phyloP scores from a whole-genome alignment of 805 yeast species.

The Ogataea ramenticola region DNA sequence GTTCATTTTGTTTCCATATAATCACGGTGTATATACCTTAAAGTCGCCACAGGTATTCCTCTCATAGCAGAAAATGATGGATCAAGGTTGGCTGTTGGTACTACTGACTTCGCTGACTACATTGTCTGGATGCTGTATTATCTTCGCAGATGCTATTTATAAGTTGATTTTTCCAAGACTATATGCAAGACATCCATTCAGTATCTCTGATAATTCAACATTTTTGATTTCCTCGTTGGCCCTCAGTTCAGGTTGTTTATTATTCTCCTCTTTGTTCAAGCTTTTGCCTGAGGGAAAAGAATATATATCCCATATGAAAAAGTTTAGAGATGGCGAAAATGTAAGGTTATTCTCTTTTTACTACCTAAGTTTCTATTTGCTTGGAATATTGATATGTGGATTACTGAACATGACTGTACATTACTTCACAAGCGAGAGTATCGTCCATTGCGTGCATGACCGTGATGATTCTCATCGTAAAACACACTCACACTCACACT shows the following conservation, averaged over 20 bases:
- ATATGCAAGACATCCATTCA: conserved; percentile 37
- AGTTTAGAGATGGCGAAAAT: conserved; percentile 15
- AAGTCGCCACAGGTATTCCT: no score
- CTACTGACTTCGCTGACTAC: conserved; percentile 63
- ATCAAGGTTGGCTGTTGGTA: conserved; percentile 63
- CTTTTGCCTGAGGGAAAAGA: conserved; percentile 62
- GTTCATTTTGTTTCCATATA: no score
- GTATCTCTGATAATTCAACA: conserved; percentile 48
- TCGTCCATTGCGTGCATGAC: conserved; percentile 83
- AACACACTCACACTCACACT: conserved; percentile 8
- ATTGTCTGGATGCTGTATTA: conserved; percentile 59
- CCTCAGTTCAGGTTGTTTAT: conserved; percentile 73
- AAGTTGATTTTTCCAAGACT: conserved; percentile 32
- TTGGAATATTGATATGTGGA: conserved; percentile 58
- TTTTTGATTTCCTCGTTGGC: conserved; percentile 72
- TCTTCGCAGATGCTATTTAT: conserved; percentile 54
- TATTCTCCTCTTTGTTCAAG: conserved; percentile 70
- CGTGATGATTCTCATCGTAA: conserved; percentile 18
- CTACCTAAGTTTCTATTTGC: conserved; percentile 29
- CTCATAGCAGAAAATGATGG: conserved; percentile 1
- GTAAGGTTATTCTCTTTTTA: conserved; percentile 30
- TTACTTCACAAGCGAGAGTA: conserved; percentile 66
- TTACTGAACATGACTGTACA: conserved; percentile 62
- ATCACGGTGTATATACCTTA: no score
- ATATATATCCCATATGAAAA: conserved; percentile 32